Evolutionary conservation across 495 filamentous ascomycete species (phyloP).

Genomic region (Penicillium herquei): DNA sequence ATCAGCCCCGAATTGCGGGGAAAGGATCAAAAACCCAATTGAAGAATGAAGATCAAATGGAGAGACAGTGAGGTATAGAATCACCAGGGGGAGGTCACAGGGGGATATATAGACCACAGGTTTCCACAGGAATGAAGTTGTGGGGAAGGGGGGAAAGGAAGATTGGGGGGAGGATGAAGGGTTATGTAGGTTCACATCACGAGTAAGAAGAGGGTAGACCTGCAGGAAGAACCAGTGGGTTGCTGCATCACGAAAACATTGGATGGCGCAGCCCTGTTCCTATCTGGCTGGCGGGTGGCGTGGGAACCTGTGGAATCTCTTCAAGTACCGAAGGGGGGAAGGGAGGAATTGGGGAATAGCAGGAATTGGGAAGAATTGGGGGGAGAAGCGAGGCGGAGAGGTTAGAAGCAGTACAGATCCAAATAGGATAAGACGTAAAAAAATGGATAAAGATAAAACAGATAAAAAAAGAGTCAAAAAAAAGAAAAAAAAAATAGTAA

Average conservation of each 20-base stretch:
- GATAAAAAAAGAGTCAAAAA: background rate
- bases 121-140: conserved; percentile 4
- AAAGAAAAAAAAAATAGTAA: background rate
- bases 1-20: conserved; percentile 1
- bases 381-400: background rate
- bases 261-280: conserved; percentile 21
- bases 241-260: conserved; percentile 17
- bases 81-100: background rate
- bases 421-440: background rate
- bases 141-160: background rate
- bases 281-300: conserved; percentile 28
- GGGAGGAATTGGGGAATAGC: conserved; percentile 4
- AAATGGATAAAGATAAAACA: background rate
- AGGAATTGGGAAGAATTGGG: conserved; percentile 1
- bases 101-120: background rate
- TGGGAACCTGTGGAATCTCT: conserved; percentile 23
- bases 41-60: background rate
- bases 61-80: background rate
- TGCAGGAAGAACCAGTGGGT: conserved; percentile 7
- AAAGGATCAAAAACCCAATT: conserved; percentile 1
- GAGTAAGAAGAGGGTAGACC: conserved; percentile 12
- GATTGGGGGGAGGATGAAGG: conserved; percentile 5
- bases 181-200: conserved; percentile 28
- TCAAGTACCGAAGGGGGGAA: conserved; percentile 11
- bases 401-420: background rate